Evolutionary conservation across 1,284 basidiomycete genomes (phyloP), one percentile per base, ranked within the genome.

Genomic region (Cutaneotrichosporon dermatis): DNA sequence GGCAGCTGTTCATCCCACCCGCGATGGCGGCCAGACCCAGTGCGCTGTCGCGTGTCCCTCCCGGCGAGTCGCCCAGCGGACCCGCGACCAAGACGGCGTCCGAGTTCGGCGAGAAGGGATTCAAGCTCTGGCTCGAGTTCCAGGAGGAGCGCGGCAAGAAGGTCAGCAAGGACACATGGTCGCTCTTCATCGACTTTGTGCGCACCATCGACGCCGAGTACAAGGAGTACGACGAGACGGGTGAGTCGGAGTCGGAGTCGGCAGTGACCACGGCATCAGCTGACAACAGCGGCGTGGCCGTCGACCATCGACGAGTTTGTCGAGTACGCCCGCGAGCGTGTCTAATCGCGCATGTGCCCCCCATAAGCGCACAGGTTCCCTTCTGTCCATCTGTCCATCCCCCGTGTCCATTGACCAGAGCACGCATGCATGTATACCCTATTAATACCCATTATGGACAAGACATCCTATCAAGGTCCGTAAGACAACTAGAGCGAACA

Each of bases 161-260:
- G 4, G 83, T 98, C 41, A 93, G 89, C 78, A 92, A 90, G 79
- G 94, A 98, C 80, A 93, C 92, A 2, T 98, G 94, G 94, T 80
- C 82, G 54, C 89, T 95, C 84, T 90, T 92, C 62, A 66, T 77
- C 41, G 73, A 76, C 68, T 76, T 77, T 59, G 81, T 93, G 45
- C 85, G 87, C 64, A 85, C 85, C 53, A 90, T 92, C 71, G 90
- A 97, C 76, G 79, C 83, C 33, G 83, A 83, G 56, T 94, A 95
- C 75, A 79, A 83, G 76, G 87, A 86, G 62, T 90, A 96, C 73
- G 91, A 95, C 75, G 82, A 85, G 70, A 89, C 92, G 80, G 90
- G 92, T 92, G 66, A 68, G 75, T 69, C 5, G 25, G 25, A 25
- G 25, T 25, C 25, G 25, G 25, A 25, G 25, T 25, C 25, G 25